A percentile compares a stretch with the other conserved stretches of the same genome.
phyloP scores from a whole-genome alignment of 2,329 filamentous ascomycete species.

The Hypocreales sp. region DNA sequence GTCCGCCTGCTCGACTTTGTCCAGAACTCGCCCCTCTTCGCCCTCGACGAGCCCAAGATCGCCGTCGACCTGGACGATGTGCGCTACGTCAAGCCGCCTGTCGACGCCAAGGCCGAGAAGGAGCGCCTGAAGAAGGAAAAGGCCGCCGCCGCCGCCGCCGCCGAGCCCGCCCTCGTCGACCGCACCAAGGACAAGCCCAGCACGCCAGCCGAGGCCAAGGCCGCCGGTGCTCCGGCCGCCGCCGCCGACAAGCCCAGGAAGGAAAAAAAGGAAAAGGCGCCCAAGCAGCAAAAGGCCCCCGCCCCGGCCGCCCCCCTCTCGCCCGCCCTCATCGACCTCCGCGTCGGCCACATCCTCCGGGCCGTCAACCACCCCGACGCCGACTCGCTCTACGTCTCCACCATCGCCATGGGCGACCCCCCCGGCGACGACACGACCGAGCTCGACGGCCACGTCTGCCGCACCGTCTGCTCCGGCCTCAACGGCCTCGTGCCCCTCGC shows the following conservation, averaged over 20 bases:
- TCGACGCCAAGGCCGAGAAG: conserved; percentile 90
- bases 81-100: conserved; percentile 73
- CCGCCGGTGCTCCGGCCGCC: conserved; percentile 14
- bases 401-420: conserved; percentile 84
- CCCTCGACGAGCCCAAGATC: conserved; percentile 53
- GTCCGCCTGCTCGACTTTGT: conserved; percentile 89
- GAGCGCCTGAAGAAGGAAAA: conserved; percentile 96
- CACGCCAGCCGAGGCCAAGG: conserved; percentile 33
- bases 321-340: conserved; percentile 79
- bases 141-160: conserved; percentile 42
- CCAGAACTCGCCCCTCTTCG: conserved; percentile 70
- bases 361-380: conserved; percentile 92
- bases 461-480: conserved; percentile 92
- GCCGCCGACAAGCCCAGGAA: conserved; percentile 44
- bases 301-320: conserved; percentile 62
- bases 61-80: conserved; percentile 54
- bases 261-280: conserved; percentile 81
- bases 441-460: conserved; percentile 79
- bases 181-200: conserved; percentile 45
- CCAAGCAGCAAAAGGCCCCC: conserved; percentile 55
- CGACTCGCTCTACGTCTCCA: conserved; percentile 89
- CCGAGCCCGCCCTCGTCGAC: conserved; percentile 35
- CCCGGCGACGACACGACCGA: conserved; percentile 81
- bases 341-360: conserved; percentile 94
- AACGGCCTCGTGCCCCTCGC: conserved; percentile 85